phyloP scores from a whole-genome alignment of 805 yeast genomes.

The Kuraishia hungarica region DNA sequence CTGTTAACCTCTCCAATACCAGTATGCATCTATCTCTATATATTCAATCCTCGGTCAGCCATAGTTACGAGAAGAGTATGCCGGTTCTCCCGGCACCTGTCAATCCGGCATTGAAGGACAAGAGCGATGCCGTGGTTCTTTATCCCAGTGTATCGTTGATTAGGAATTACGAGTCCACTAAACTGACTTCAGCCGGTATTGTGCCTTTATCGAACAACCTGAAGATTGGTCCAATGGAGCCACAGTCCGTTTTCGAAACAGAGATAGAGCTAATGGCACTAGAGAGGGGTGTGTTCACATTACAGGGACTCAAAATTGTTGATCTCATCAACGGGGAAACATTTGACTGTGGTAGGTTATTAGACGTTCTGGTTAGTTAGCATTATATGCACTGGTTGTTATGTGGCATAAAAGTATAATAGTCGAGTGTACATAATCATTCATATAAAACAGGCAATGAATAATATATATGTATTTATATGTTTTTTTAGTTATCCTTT shows the following conservation, averaged over 20 bases:
- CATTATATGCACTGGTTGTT: too few species aligned
- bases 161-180: slow-evolving; percentile 14
- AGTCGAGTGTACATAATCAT: too few species aligned
- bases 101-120: background rate
- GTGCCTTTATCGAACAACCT: slow-evolving; percentile 59
- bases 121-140: slow-evolving; percentile 19
- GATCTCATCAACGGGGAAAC: slow-evolving; percentile 60
- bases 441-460: background rate
- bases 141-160: slow-evolving; percentile 18
- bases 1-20: slow-evolving; percentile 50
- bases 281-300: slow-evolving; percentile 52
- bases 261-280: slow-evolving; percentile 53
- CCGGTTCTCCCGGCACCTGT: slow-evolving; percentile 22
- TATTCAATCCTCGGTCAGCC: slow-evolving; percentile 26
- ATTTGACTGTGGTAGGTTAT: slow-evolving; percentile 58
- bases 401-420: too few species aligned
- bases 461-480: too few species aligned
- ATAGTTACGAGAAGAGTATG: slow-evolving; percentile 25
- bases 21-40: slow-evolving; percentile 44
- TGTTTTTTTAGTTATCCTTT: background rate
- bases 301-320: slow-evolving; percentile 57
- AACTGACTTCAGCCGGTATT: slow-evolving; percentile 41
- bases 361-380: slow-evolving; percentile 55
- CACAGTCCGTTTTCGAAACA: slow-evolving; percentile 56
- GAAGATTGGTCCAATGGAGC: slow-evolving; percentile 51